Evolutionary conservation across 305 asterid species (phyloP), one percentile per base, ranked within the genome.

Genomic region (Fraxinus angustifolia): DNA sequence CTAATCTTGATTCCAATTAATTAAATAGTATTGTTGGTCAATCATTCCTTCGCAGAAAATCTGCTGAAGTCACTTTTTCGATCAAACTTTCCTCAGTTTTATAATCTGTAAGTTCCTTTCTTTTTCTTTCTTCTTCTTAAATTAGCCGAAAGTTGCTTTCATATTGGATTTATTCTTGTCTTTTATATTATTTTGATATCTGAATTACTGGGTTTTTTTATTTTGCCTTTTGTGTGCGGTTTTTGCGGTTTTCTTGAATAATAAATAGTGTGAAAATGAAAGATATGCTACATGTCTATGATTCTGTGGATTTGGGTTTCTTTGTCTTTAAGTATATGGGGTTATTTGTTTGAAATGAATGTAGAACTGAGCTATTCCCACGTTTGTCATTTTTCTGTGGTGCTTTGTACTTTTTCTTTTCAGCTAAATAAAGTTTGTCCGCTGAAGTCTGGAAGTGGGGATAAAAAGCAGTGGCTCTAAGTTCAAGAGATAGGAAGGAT

Each of bases 41-140:
- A 72, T 79, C 53, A 21, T 72, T 79, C 78, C n/a, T 79, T 71
- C 3, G 72, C 73, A 78, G 60, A 72, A 79, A 79, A 70, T 79
- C 82, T 48, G 82, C 82, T 65, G 2, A 38, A 78, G 53, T 70
- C 33, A 21, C 73, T 71, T 36, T 80, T 30, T 53, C 65, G 33
- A 71, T 60, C 8, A 36, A 23, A 58, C 72, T 58, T 72, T 73
- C 42, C 3, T 58, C 82, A 33, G 4, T 42, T 42, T 35, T 78
- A 26, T 78, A 78, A 71, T 35, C 68, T 42, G 82, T 79, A 19
- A 82, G 82, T 82, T 78, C 17, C 28, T 33, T 35, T 30, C 8
- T 6, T 23, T 12, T 19, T 77, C 21, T 67, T 67, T 16, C 6
- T 50, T 48, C 45, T 14, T 79, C 6, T 62, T 26, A 62, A 23